phyloP scores from a whole-genome alignment of 805 yeast genomes.

The Hanseniaspora nectarophila region DNA sequence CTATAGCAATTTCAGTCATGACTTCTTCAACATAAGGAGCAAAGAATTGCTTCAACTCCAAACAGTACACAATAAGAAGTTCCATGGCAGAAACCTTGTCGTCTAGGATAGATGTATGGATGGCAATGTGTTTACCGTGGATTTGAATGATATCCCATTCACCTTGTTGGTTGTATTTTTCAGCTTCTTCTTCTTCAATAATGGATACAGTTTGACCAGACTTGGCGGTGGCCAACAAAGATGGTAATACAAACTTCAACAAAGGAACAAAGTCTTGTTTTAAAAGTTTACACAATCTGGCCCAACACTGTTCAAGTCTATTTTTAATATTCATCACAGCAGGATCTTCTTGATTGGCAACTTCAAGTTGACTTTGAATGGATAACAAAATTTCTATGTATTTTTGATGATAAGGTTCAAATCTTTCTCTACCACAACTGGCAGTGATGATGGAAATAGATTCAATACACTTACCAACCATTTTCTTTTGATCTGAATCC shows the following conservation, averaged over 20 bases:
- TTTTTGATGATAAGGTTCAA: constrained; percentile 55
- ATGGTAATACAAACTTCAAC: constrained; percentile 75
- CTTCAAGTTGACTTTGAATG: constrained; percentile 47
- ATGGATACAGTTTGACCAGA: constrained; percentile 81
- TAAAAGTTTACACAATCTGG: constrained; percentile 74
- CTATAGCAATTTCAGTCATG: constrained; percentile 65
- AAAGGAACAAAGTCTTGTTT: constrained; percentile 79
- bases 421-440: constrained; percentile 89
- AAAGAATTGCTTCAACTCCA: constrained; percentile 68
- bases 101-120: constrained; percentile 86
- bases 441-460: constrained; percentile 87
- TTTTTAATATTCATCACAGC: constrained; percentile 78
- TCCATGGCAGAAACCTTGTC: constrained; percentile 92
- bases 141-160: constrained; percentile 92
- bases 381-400: constrained; percentile 58
- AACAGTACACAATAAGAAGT: constrained; percentile 70
- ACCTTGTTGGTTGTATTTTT: constrained; percentile 67
- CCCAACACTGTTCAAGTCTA: constrained; percentile 91
- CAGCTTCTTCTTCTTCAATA: constrained; percentile 80
- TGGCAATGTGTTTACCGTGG: constrained; percentile 86
- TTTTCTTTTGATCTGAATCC: constrained; percentile 56
- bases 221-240: constrained; percentile 73
- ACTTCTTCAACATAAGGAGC: constrained; percentile 72
- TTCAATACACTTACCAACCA: constrained; percentile 89
- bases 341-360: constrained; percentile 28